Conservation (phyloP, 768 basidiomycete species). For the Cystobasidium tubakii region DNA sequence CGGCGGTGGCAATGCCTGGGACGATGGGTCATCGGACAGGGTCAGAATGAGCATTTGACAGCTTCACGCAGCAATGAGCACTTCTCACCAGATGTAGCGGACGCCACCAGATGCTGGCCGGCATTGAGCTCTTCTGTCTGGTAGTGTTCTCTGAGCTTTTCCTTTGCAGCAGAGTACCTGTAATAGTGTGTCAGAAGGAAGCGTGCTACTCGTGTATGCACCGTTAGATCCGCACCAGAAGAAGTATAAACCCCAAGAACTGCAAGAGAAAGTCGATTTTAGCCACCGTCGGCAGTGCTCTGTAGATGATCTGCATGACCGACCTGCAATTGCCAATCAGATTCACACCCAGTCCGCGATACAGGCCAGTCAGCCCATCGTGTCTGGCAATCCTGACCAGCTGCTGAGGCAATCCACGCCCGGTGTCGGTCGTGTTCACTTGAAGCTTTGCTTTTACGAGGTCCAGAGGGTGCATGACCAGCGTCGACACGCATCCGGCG, state of each 20-base stretch:
- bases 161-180: slow-evolving; percentile 92
- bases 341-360: slow-evolving; percentile 83
- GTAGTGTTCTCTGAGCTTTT: slow-evolving; percentile 61
- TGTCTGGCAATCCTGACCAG: slow-evolving; percentile 65
- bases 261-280: slow-evolving; percentile 54
- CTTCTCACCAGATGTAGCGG: slow-evolving; percentile 90
- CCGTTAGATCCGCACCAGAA: slow-evolving; percentile 66
- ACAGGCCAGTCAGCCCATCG: slow-evolving; percentile 78
- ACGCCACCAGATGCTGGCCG: slow-evolving; percentile 73
- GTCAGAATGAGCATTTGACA: neutral
- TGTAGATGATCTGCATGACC: neutral
- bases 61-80: neutral
- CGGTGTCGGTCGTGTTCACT: slow-evolving; percentile 62
- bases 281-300: neutral
- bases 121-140: slow-evolving; percentile 64
- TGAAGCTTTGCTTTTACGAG: slow-evolving; percentile 90
- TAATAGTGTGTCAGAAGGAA: neutral
- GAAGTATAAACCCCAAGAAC: slow-evolving; percentile 91
- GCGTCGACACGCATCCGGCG: slow-evolving; percentile 82
- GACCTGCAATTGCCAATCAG: slow-evolving; percentile 68
- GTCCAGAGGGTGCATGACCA: slow-evolving; percentile 96
- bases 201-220: neutral
- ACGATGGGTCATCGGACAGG: neutral
- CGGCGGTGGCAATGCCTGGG: slow-evolving; percentile 81
- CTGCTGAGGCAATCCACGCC: slow-evolving; percentile 51